Conservation (phyloP, 768 basidiomycete genomes). For the Austroboletus eburneus region DNA sequence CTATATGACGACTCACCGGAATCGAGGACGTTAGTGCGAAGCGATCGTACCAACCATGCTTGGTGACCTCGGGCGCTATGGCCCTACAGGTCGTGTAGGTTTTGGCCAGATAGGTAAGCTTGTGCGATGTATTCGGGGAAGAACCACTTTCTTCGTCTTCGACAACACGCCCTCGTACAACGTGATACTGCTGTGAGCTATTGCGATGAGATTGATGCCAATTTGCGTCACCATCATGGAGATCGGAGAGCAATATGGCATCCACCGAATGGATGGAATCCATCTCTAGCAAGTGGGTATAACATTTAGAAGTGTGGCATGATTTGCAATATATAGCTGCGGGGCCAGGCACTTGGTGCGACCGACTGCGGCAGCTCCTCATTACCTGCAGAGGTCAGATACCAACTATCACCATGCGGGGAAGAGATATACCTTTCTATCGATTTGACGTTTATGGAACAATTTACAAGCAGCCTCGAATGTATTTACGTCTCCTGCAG, state of each 20-base stretch:
- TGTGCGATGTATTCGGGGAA: conserved; percentile 28
- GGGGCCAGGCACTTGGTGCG: conserved; percentile 15
- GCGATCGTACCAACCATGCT: conserved; percentile 62
- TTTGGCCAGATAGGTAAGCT: conserved; percentile 45
- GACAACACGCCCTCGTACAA: conserved; percentile 9
- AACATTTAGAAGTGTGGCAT: conserved; percentile 38
- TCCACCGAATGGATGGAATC: conserved; percentile 37
- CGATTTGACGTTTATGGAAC: conserved; percentile 14
- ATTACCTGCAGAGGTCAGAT: conserved; percentile 7
- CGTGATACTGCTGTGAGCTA: conserved; percentile 14
- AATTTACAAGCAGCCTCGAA: conserved; percentile 33
- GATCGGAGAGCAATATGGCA: conserved; percentile 26
- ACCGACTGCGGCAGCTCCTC: conserved; percentile 20
- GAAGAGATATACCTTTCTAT: conserved; percentile 12
- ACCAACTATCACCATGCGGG: background rate
- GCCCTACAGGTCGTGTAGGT: conserved; percentile 48
- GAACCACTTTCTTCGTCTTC: conserved; percentile 37
- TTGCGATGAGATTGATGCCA: conserved; percentile 37
- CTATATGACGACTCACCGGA: conserved; percentile 19
- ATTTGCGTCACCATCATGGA: conserved; percentile 11
- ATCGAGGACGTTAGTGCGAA: conserved; percentile 16
- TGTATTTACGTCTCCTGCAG: conserved; percentile 22
- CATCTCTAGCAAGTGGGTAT: conserved; percentile 31
- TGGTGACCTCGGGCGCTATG: conserved; percentile 35
- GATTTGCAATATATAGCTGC: conserved; percentile 32